Evolutionary conservation across 345 rosid species (phyloP).

Genomic region (Populus pruinosa): DNA sequence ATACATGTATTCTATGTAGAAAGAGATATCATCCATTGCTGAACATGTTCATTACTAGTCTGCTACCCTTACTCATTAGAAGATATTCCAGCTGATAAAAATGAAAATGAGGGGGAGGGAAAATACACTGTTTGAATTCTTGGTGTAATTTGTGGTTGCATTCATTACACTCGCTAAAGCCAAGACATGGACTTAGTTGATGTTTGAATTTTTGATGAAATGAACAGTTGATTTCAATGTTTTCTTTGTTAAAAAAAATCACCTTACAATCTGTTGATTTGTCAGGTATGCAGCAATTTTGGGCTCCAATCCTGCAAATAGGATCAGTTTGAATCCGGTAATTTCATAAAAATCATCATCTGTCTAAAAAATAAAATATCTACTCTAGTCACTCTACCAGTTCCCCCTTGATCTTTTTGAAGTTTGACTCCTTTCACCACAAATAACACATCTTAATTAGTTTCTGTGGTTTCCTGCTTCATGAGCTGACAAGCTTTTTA

Average conservation of each 20-base stretch:
- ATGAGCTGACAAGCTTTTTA: too few species aligned
- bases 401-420: neutral
- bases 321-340: conserved; percentile 61
- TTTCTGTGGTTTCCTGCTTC: too few species aligned
- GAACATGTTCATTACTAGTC: neutral
- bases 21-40: neutral
- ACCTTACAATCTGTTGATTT: conserved; percentile 15
- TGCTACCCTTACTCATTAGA: neutral
- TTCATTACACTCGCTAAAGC: neutral
- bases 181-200: neutral
- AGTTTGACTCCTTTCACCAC: too few species aligned
- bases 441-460: too few species aligned
- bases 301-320: conserved; percentile 60
- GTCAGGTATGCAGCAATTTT: conserved; percentile 79
- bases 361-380: neutral
- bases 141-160: neutral
- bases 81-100: neutral
- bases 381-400: neutral
- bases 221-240: conserved; percentile 1
- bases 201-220: neutral
- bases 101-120: neutral
- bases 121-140: neutral
- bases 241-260: neutral
- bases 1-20: neutral
- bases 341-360: neutral